Conservation (phyloP, 257 asterid genomes). For the Gentiana straminea region DNA sequence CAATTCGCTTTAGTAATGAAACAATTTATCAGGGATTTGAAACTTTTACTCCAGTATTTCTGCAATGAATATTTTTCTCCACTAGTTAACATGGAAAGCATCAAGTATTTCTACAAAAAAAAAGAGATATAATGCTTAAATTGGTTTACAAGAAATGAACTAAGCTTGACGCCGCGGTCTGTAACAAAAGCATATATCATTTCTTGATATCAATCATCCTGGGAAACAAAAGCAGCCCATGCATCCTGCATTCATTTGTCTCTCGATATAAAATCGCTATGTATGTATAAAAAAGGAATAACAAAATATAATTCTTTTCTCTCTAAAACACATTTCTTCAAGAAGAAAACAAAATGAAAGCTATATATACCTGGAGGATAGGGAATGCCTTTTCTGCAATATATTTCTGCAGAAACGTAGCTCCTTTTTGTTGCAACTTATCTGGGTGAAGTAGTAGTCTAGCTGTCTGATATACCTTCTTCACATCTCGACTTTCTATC, state of each 20-base stretch:
- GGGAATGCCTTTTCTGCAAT: conserved; percentile 55
- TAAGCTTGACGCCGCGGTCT: no score
- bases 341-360: not conserved
- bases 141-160: no score
- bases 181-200: not conserved
- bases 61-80: no score
- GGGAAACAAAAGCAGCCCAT: conserved; percentile 50
- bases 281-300: not conserved
- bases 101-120: no score
- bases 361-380: conserved; percentile 42
- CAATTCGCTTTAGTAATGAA: no score
- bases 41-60: no score
- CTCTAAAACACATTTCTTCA: not conserved
- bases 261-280: no score
- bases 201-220: conserved; percentile 22
- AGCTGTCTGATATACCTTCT: conserved; percentile 75
- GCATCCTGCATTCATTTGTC: conserved; percentile 42
- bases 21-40: no score
- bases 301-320: not conserved
- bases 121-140: no score
- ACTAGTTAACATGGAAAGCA: no score
- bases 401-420: conserved; percentile 46
- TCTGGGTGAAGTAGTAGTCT: conserved; percentile 69
- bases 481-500: conserved; percentile 44
- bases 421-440: conserved; percentile 81